phyloP scores from a whole-genome alignment of 1,284 basidiomycete species.

The Sphaerobolus stellatus region DNA sequence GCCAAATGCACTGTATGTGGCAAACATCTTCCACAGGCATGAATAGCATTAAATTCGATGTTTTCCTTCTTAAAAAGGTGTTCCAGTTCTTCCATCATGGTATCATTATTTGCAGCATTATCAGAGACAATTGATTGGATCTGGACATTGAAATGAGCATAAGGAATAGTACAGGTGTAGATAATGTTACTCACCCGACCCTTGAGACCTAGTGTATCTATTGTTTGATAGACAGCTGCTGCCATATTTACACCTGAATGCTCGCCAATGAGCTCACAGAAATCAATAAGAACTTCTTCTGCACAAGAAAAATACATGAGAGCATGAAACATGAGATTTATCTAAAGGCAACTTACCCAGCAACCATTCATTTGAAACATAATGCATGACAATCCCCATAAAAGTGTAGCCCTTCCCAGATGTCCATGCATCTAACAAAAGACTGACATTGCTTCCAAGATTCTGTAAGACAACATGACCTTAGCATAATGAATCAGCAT shows the following conservation, averaged over 20 bases:
- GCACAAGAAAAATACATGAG: not conserved
- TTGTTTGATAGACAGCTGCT: constrained; percentile 12
- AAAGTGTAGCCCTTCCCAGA: constrained; percentile 31
- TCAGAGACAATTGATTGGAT: not conserved
- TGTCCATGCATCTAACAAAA: constrained; percentile 34
- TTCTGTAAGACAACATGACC: constrained; percentile 15
- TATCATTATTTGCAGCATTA: constrained; percentile 1
- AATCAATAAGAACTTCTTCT: constrained; percentile 16
- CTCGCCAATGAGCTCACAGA: constrained; percentile 13
- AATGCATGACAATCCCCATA: constrained; percentile 34
- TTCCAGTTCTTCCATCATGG: constrained; percentile 1
- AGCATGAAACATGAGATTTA: not conserved
- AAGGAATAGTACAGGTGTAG: too few species aligned
- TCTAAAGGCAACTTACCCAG: not conserved
- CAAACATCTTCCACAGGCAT: not conserved
- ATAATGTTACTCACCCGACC: too few species aligned
- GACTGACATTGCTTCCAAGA: constrained; percentile 22
- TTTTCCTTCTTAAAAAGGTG: not conserved
- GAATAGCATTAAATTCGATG: not conserved
- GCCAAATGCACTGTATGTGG: constrained; percentile 1
- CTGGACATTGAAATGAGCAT: too few species aligned
- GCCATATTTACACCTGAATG: constrained; percentile 18
- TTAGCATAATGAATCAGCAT: not conserved
- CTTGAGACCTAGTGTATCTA: constrained; percentile 7
- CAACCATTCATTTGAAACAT: constrained; percentile 25